These are phyloP conservation scores for Dendrobium officinale DNA, from an alignment of 106 monocot genomes.

Conservation along the genomic window DNA sequence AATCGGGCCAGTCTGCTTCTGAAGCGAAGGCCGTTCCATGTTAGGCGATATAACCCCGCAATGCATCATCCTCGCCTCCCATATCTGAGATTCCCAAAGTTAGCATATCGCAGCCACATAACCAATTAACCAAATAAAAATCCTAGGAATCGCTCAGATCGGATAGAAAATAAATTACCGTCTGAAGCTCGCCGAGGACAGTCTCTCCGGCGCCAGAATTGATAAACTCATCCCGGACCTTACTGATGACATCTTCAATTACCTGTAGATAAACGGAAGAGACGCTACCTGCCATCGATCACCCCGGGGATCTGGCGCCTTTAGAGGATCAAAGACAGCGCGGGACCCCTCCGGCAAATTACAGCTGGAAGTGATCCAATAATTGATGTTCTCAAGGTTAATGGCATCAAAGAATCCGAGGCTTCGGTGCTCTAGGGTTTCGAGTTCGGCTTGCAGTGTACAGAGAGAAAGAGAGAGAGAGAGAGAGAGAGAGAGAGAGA, in stretches of 20 bases:
- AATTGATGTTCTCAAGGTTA: background rate
- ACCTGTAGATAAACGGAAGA: conserved; percentile 73
- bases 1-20: conserved; percentile 24
- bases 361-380: background rate
- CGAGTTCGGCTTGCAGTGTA: conserved; percentile 10
- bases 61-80: conserved; percentile 99
- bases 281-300: conserved; percentile 42
- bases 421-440: conserved; percentile 16
- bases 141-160: conserved; percentile 5
- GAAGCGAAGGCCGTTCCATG: conserved; percentile 37
- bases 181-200: conserved; percentile 75
- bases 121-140: background rate
- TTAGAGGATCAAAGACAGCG: background rate
- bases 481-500: background rate
- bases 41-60: conserved; percentile 55
- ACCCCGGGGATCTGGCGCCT: conserved; percentile 6
- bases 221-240: conserved; percentile 82
- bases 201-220: conserved; percentile 53
- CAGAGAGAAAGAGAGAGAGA: conserved; percentile 5
- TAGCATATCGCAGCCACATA: background rate
- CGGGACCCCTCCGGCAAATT: background rate
- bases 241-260: conserved; percentile 82
- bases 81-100: conserved; percentile 32
- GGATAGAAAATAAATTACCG: conserved; percentile 34
- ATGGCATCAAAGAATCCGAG: background rate